These are phyloP conservation scores for Dillenia turbinata DNA, from an alignment of 164 flowering plant genomes.

Conservation along the genomic window DNA sequence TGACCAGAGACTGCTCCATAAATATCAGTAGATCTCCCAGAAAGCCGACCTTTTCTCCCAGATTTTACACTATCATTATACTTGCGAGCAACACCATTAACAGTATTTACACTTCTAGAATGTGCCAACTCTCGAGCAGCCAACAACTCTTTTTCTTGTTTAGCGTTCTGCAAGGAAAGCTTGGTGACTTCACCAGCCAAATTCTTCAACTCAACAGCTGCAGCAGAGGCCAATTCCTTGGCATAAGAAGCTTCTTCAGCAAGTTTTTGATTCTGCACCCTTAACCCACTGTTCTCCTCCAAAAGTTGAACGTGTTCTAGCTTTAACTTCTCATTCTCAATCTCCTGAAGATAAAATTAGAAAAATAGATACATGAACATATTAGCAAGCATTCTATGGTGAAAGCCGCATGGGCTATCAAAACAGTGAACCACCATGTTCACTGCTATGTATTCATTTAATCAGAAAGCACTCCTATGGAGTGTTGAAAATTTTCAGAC, in stretches of 20 bases:
- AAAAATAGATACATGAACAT: neutral
- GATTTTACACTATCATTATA: constrained; percentile 38
- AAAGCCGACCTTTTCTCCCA: constrained; percentile 56
- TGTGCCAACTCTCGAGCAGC: constrained; percentile 60
- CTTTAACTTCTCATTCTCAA: constrained; percentile 78
- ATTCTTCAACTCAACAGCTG: constrained; percentile 95
- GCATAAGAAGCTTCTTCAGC: constrained; percentile 99
- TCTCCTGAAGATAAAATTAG: constrained; percentile 41
- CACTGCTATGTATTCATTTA: no score
- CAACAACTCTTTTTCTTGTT: constrained; percentile 69
- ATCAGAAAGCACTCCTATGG: no score
- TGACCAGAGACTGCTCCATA: constrained; percentile 46
- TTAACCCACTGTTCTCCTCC: constrained; percentile 85
- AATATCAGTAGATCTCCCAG: constrained; percentile 46
- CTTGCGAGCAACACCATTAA: constrained; percentile 57
- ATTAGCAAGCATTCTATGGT: no score
- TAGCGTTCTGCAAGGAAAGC: constrained; percentile 80
- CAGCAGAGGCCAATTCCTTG: constrained; percentile 98
- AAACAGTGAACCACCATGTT: no score
- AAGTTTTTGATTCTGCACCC: constrained; percentile 82
- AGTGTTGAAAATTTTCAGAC: no score
- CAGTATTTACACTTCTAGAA: constrained; percentile 39
- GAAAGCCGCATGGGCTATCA: no score
- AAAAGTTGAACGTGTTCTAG: constrained; percentile 63
- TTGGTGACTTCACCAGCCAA: constrained; percentile 92